Evolutionary conservation across 1,139 yeast species (phyloP).

Genomic region (Zhuliangozyma blackwelliae): DNA sequence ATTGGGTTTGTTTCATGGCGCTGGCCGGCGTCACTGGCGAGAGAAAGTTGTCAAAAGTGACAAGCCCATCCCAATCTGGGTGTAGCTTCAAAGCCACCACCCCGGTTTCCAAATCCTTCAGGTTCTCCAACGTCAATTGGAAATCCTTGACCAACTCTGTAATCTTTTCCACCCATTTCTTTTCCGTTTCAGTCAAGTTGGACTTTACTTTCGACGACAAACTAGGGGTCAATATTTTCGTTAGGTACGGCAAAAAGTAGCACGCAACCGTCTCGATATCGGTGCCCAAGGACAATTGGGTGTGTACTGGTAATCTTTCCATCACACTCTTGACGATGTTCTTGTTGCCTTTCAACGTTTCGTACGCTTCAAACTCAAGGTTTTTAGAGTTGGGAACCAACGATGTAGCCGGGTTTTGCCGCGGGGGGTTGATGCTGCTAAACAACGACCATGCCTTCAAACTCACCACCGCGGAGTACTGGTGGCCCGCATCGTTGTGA

Average conservation of each 20-base stretch:
- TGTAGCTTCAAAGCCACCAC: constrained; percentile 24
- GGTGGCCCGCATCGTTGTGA: constrained; percentile 36
- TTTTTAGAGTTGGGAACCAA: constrained; percentile 36
- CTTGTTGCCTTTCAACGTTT: constrained; percentile 27
- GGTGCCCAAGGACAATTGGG: constrained; percentile 26
- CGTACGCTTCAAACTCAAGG: constrained; percentile 42
- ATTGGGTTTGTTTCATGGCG: constrained; percentile 22
- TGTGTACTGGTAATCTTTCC: constrained; percentile 24
- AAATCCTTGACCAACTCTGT: constrained; percentile 25
- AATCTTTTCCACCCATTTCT: constrained; percentile 23
- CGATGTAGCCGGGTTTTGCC: constrained; percentile 18
- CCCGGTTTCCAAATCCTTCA: constrained; percentile 32
- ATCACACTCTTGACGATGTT: constrained; percentile 21
- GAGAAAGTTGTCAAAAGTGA: constrained; percentile 21
- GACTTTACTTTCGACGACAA: constrained; percentile 24
- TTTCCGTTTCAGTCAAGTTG: constrained; percentile 21
- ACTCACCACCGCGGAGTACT: constrained; percentile 56
- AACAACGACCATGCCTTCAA: constrained; percentile 64
- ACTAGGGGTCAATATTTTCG: constrained; percentile 44
- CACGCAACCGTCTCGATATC: constrained; percentile 25
- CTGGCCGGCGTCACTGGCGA: constrained; percentile 14
- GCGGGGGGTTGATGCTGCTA: constrained; percentile 51
- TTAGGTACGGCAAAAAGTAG: constrained; percentile 43
- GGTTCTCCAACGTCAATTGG: constrained; percentile 28
- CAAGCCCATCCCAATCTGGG: constrained; percentile 36